A percentile compares a stretch with the other conserved stretches of the same genome.
Conservation (phyloP, 2,329 filamentous ascomycete species). For the Zymoseptoria tritici region DNA sequence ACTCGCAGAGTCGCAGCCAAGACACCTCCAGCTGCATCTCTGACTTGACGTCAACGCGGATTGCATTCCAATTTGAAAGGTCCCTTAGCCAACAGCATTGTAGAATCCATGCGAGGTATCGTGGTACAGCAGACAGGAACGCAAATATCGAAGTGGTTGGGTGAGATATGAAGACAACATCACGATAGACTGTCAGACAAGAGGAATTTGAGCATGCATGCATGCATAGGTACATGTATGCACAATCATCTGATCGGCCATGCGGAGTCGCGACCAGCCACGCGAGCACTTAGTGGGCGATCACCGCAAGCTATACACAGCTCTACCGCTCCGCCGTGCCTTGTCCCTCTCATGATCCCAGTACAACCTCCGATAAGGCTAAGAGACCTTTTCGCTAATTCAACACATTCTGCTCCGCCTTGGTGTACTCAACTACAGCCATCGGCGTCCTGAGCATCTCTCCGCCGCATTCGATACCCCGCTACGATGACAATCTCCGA, state of each 20-base stretch:
- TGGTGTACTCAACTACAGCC: conserved; percentile 3
- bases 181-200: neutral
- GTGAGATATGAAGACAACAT: neutral
- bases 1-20: neutral
- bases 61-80: neutral
- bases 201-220: neutral
- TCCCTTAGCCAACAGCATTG: neutral
- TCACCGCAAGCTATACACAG: neutral
- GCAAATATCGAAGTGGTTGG: neutral
- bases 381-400: neutral
- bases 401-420: conserved; percentile 1
- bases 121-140: neutral
- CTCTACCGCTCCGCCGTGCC: neutral
- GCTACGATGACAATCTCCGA: conserved; percentile 29
- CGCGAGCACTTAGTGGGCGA: neutral
- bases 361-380: neutral
- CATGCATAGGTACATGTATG: neutral
- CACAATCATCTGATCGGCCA: neutral
- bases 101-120: neutral
- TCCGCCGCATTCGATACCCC: neutral
- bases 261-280: neutral
- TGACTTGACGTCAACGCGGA: neutral
- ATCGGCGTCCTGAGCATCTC: neutral
- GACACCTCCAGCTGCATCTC: neutral
- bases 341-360: neutral